Conservation (phyloP, 1,139 yeast genomes). For the Yamadazyma sp. region DNA sequence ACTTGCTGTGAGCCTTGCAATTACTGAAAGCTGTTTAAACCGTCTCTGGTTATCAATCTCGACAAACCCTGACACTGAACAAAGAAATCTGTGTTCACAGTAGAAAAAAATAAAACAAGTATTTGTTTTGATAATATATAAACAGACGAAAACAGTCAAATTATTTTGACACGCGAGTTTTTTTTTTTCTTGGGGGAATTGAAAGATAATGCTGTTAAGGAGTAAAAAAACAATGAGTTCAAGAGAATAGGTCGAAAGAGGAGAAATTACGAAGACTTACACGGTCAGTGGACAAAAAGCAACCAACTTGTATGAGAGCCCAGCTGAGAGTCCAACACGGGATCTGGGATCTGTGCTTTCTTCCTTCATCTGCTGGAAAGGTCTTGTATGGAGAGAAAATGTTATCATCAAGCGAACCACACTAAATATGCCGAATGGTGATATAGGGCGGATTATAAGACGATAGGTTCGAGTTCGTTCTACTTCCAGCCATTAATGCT, state of each 20-base stretch:
- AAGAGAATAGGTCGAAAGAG: neutral
- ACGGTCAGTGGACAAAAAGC: no score
- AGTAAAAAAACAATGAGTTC: neutral
- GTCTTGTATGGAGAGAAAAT: slow-evolving; percentile 10
- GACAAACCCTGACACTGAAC: neutral
- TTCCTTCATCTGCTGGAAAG: no score
- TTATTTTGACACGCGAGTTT: neutral
- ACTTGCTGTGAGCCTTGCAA: no score
- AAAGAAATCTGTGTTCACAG: neutral
- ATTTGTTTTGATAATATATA: neutral
- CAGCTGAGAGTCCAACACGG: no score
- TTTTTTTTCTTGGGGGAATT: no score
- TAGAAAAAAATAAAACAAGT: neutral
- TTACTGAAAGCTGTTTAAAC: no score
- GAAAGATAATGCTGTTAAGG: neutral
- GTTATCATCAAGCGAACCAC: slow-evolving; percentile 53
- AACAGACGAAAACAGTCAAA: slow-evolving; percentile 1
- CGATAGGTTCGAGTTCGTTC: slow-evolving; percentile 26
- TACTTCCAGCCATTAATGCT: slow-evolving; percentile 58
- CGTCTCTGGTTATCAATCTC: neutral
- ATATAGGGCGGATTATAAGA: slow-evolving; percentile 32
- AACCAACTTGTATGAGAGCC: no score
- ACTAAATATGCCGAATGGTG: slow-evolving; percentile 9
- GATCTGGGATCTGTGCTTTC: no score
- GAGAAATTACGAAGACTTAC: no score